A percentile compares a stretch with the other conserved stretches of the same genome.
These are phyloP conservation scores for Mycena albidolilacea DNA, from an alignment of 768 basidiomycete species.

Conservation along the genomic window DNA sequence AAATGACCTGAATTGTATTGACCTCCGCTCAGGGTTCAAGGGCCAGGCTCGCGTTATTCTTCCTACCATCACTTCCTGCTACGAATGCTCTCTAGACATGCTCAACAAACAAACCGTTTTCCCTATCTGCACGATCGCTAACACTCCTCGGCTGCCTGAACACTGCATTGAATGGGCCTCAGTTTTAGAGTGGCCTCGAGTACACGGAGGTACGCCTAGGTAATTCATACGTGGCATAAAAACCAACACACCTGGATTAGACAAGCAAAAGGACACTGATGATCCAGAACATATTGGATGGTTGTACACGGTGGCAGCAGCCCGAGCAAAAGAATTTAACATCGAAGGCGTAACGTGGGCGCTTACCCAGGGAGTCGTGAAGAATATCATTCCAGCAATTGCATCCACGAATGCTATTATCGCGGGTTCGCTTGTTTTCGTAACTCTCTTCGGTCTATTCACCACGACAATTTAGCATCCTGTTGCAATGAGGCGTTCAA, in stretches of 20 bases:
- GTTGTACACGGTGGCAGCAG: constrained; percentile 86
- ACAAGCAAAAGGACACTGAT: constrained; percentile 97
- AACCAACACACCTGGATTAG: constrained; percentile 54
- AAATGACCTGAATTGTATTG: background rate
- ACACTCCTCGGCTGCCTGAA: constrained; percentile 97
- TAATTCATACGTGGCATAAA: background rate
- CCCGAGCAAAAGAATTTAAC: constrained; percentile 93
- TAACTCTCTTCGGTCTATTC: background rate
- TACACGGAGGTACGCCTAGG: constrained; percentile 78
- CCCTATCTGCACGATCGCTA: constrained; percentile 99
- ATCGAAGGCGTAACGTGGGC: constrained; percentile 99
- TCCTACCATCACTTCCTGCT: constrained; percentile 95
- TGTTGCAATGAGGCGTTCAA: constrained; percentile 99
- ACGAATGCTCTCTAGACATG: constrained; percentile 99
- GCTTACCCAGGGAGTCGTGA: constrained; percentile 97
- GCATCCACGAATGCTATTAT: constrained; percentile 99
- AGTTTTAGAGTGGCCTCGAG: constrained; percentile 97
- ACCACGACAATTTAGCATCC: constrained; percentile 69
- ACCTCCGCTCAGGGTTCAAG: constrained; percentile 85
- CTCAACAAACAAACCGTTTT: constrained; percentile 97
- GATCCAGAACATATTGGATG: constrained; percentile 97
- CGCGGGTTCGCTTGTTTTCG: constrained; percentile 70
- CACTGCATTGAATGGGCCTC: constrained; percentile 99
- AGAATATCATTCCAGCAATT: constrained; percentile 99
- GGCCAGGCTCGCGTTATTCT: constrained; percentile 98